Conservation (phyloP, 345 rosid genomes). For the Hypericum androsaemum region DNA sequence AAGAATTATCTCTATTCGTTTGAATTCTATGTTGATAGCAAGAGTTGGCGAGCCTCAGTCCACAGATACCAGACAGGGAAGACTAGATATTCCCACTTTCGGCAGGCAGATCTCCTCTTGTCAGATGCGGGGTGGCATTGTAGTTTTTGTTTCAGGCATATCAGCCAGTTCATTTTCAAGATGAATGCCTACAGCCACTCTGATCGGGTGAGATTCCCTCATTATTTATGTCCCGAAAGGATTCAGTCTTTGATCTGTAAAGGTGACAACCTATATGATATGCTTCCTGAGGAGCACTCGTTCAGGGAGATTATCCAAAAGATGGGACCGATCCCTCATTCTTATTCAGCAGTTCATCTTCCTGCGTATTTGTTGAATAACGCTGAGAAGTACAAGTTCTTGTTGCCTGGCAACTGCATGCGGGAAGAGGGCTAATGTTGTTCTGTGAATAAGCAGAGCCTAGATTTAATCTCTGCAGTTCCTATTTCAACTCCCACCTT, state of each 20-base stretch:
- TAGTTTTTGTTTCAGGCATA: slow-evolving; percentile 82
- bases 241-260: slow-evolving; percentile 79
- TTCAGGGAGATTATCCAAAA: slow-evolving; percentile 84
- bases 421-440: slow-evolving; percentile 63
- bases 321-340: slow-evolving; percentile 69
- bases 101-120: slow-evolving; percentile 57
- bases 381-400: slow-evolving; percentile 59
- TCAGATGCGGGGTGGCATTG: slow-evolving; percentile 96
- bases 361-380: slow-evolving; percentile 56
- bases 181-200: slow-evolving; percentile 95
- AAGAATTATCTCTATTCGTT: slow-evolving; percentile 78
- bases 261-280: slow-evolving; percentile 74
- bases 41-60: slow-evolving; percentile 92
- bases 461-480: too few relatives aligned
- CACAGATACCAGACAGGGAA: slow-evolving; percentile 52
- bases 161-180: slow-evolving; percentile 73
- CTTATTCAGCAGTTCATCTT: slow-evolving; percentile 75
- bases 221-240: slow-evolving; percentile 63
- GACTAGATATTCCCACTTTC: slow-evolving; percentile 76
- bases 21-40: slow-evolving; percentile 54
- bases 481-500: too few relatives aligned
- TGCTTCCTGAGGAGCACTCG: slow-evolving; percentile 90
- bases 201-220: slow-evolving; percentile 81
- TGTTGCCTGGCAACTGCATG: slow-evolving; percentile 80
- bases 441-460: not conserved